A percentile compares a stretch with the other conserved stretches of the same genome.
These are phyloP conservation scores for Ophiocordyceps australis DNA, from an alignment of 2,329 filamentous ascomycete species.

Conservation along the genomic window DNA sequence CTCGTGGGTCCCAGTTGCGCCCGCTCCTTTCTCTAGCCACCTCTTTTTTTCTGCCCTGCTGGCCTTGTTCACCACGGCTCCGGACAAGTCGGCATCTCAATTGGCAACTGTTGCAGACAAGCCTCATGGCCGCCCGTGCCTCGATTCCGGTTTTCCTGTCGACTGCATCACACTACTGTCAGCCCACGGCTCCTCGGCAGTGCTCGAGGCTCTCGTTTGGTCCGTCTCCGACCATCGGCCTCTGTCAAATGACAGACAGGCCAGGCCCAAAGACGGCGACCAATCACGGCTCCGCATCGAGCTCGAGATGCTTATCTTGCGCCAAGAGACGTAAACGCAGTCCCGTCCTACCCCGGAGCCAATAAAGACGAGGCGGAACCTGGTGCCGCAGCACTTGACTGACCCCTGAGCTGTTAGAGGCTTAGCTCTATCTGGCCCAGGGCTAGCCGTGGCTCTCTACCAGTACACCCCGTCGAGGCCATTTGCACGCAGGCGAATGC, in stretches of 20 bases:
- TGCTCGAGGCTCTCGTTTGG: not conserved
- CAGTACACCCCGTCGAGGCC: not conserved
- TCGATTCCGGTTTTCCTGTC: not conserved
- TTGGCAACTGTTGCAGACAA: not conserved
- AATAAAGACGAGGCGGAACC: slow-evolving; percentile 6
- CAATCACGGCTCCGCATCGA: slow-evolving; percentile 15
- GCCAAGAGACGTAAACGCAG: too few relatives aligned
- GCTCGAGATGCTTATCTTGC: slow-evolving; percentile 19
- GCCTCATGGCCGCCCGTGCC: not conserved
- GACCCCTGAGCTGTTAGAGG: too few relatives aligned
- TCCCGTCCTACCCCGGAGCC: too few relatives aligned
- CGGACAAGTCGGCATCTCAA: too few relatives aligned
- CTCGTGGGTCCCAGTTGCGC: too few relatives aligned
- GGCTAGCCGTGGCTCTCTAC: too few relatives aligned
- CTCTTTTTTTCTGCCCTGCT: too few relatives aligned
- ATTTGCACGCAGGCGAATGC: not conserved
- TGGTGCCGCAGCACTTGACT: slow-evolving; percentile 1
- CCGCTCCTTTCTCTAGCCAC: too few relatives aligned
- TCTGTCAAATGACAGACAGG: slow-evolving; percentile 17
- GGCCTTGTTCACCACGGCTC: too few relatives aligned
- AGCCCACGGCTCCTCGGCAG: not conserved
- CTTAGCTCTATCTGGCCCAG: too few relatives aligned
- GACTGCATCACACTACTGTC: not conserved
- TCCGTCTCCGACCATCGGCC: not conserved
- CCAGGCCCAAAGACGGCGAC: slow-evolving; percentile 16